Evolutionary conservation across 2,329 filamentous ascomycete species (phyloP), one percentile per base, ranked within the genome.

Genomic region (Domatiomyces globalis): DNA sequence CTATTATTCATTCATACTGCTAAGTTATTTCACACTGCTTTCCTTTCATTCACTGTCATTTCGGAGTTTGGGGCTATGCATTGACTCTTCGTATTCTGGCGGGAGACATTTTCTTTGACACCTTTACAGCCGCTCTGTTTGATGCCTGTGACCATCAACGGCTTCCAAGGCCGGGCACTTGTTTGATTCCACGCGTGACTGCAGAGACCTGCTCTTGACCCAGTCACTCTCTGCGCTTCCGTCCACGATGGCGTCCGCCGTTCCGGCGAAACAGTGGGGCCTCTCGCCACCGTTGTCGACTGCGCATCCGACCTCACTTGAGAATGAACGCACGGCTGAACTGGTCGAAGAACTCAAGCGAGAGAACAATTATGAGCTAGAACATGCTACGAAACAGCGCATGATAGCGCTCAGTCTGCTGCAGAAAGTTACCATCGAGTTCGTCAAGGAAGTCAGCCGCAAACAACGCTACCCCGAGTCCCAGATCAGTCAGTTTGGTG

Each of bases 321-420:
- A 98, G 66, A 78, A 84, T 51, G 76, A 83, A 57, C 79, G 84
- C 48, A 94, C 87, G 61, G 82, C 87, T 59, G 75, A 82, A 51
- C 77, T 98, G 45, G 78, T 95, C 51, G 80, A 85, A 51, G 89
- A 95, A 69, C 72, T 98, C 55, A 87, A 87, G 66, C 76, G 76
- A 43, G 86, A 95, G 69, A 90, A 94, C 69, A 95, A 92, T 49
- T 98, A 95, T 62, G 92, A 96, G 69, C 80, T 79, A 49, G 77
- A 81, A 12, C 76, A 85, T 44, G 92, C 94, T 65, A 94, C 87
- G 2, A 78, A 87, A 56, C 87, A 85, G 66, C 83, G 89, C 65
- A 73, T 82, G 59, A 71, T 78, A 61, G 85, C 94, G 17, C 78
- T 96, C 47, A 73, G 77, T 33, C 82, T 85, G 29, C 76, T 98